Base-by-base conservation (phyloP, 1,139 yeast genomes). In the Candida labiduridarum region DNA sequence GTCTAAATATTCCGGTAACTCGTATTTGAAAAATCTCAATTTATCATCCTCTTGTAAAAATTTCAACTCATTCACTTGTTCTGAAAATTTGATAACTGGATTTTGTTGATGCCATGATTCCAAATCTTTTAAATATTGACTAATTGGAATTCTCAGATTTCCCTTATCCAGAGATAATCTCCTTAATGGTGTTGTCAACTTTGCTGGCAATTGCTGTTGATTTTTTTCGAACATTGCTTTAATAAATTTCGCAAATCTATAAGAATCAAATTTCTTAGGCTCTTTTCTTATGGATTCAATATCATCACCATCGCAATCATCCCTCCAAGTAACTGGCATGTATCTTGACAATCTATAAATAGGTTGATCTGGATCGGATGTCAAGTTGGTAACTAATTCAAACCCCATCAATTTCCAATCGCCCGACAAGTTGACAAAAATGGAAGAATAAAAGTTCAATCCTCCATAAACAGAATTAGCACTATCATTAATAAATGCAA, bases 361-460 rank as follows among this genome's bases (percentile, higher is more conserved):
- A 2, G 80, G 78, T 49, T 74, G 79, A 49, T 80, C 81, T 3
- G 80, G 78, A 52, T 82, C 86, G 1, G 78, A 68, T 22, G 69
- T 70, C 50, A 76, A 60, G 54, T 77, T 82, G 1, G 87, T 78
- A 50, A 87, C 74, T 4, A 88, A 66, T 64, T 92, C 98, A 59
- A 91, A 82, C 1, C 97, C 97, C 56, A 89, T 88, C 25, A 92
- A 65, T 52, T 84, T 87, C 95, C 96, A 89, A 60, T 89, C 96
- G 8, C 97, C 96, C 19, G 76, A 79, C 12, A 55, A 56, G 50
- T 80, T 87, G 12, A 89, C 83, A 65, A 69, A 90, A 0, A 92
- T 76, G 0, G 89, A 80, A 40, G 79, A 76, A 29, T 71, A 59
- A 11, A 64, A 49, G 54, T 80, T 76, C 36, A 91, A 60, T 52